Evolutionary conservation across 305 asterid species (phyloP).

Genomic region (Rubia tinctorum): DNA sequence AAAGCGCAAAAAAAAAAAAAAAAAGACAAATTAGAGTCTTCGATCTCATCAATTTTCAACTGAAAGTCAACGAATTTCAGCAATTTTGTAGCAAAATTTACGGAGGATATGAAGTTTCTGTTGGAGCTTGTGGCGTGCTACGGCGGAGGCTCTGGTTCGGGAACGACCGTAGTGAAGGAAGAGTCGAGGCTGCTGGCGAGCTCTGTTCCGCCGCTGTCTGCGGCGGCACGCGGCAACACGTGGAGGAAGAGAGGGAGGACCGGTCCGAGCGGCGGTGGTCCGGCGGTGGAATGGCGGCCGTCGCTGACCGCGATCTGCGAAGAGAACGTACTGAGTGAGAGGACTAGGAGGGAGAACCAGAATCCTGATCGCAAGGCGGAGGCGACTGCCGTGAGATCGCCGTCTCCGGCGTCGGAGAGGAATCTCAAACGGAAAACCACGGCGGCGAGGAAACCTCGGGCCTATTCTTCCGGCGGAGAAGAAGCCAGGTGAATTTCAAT

Average conservation of each 20-base stretch:
- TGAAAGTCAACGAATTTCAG: neutral
- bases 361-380: constrained; percentile 7
- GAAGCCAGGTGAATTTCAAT: constrained; percentile 25
- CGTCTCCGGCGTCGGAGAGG: neutral
- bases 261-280: constrained; percentile 5
- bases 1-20: neutral
- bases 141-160: constrained; percentile 35
- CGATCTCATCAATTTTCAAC: neutral
- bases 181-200: constrained; percentile 32
- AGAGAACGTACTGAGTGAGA: constrained; percentile 36
- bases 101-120: constrained; percentile 41
- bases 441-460: constrained; percentile 27
- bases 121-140: constrained; percentile 44
- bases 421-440: constrained; percentile 19
- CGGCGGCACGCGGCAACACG: neutral
- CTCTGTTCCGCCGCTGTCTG: constrained; percentile 25
- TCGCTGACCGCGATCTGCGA: constrained; percentile 67
- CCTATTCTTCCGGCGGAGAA: constrained; percentile 23
- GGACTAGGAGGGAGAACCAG: constrained; percentile 11
- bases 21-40: neutral
- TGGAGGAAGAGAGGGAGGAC: constrained; percentile 34
- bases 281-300: constrained; percentile 50
- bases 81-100: neutral
- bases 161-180: constrained; percentile 29
- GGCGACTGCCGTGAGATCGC: constrained; percentile 1